Percentiles rank a stretch among this genome's conserved stretches.
Conservation (phyloP, 2,329 filamentous ascomycete genomes). For the Bipolaris gigantea region DNA sequence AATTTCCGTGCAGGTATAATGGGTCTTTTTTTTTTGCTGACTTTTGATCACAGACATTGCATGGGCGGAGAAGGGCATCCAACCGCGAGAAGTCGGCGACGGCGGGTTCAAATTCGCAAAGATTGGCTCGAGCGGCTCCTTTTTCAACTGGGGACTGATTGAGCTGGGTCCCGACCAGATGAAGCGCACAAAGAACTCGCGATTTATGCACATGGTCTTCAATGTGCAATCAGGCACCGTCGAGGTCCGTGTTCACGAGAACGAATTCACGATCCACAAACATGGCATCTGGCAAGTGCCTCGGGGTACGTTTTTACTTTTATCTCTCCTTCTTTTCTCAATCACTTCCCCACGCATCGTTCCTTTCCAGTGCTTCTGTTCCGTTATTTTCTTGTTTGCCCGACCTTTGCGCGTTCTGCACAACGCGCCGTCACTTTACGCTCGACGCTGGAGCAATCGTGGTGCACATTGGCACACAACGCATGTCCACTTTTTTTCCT, state of each 20-base stretch:
- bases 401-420: conserved; percentile 20
- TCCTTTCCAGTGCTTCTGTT: neutral
- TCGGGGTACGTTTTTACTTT: conserved; percentile 68
- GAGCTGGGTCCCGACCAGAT: conserved; percentile 80
- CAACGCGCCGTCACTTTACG: conserved; percentile 37
- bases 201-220: conserved; percentile 97
- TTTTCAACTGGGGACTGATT: conserved; percentile 87
- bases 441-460: conserved; percentile 14
- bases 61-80: conserved; percentile 60
- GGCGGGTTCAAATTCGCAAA: conserved; percentile 87
- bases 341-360: too few species aligned
- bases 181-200: conserved; percentile 88
- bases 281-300: conserved; percentile 95
- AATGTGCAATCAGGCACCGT: conserved; percentile 86
- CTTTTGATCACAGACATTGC: conserved; percentile 56
- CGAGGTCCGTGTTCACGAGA: conserved; percentile 74
- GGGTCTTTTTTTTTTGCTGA: conserved; percentile 17
- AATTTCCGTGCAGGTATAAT: neutral
- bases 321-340: conserved; percentile 1
- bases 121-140: conserved; percentile 61
- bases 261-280: conserved; percentile 77
- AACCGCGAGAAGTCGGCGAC: conserved; percentile 60
- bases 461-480: too few species aligned
- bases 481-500: too few species aligned
- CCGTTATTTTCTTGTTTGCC: neutral